Base-by-base conservation (phyloP, 805 yeast species). In the Candida succiphila region DNA sequence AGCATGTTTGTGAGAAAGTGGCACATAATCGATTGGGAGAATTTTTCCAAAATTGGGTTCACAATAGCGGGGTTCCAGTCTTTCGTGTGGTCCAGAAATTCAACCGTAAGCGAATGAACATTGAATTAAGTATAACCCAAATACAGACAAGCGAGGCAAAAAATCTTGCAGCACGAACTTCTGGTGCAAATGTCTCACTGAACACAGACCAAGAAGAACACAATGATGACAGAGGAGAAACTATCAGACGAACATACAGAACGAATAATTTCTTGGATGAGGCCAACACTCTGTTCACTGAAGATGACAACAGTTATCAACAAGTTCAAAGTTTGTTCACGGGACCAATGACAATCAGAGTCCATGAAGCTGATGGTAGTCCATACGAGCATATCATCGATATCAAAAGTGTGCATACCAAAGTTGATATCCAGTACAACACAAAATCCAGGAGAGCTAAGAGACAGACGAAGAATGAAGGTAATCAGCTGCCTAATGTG, bases 331-430 rank as follows among this genome's bases (percentile, higher is more conserved):
- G 59, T n/a, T 69, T 78, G 2, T 85, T 88, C 49, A 71, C 84
- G 0, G 99, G 99, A 0, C 96, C 97, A 0, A 85, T 92, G 83
- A 92, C 99, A 0, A 84, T 92, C 25, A 66, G 98, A 48, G 88
- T 92, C 25, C 98, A 92, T 52, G 99, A 92, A 50, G 94, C 96
- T 0, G 97, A 92, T 55, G 98, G 98, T 7, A 86, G 97, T 0
- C 98, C 99, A 0, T 92, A 92, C 51, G 99, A 92, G 49, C 99
- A 92, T 53, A 89, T 92, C 31, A 95, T 92, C 17, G 94, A 86
- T 43, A 62, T 92, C 33, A 84, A 86, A 45, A 96, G 89, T 29
- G 72, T 76, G 1, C 75, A 78, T 43, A 84, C 95, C 1, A 86
- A 84, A 49, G 63, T 92, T 29, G 98, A 92, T 49, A 86, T 92